Conservation (phyloP, 2,329 filamentous ascomycete species). For the Ascochyta viciae-villosae region DNA sequence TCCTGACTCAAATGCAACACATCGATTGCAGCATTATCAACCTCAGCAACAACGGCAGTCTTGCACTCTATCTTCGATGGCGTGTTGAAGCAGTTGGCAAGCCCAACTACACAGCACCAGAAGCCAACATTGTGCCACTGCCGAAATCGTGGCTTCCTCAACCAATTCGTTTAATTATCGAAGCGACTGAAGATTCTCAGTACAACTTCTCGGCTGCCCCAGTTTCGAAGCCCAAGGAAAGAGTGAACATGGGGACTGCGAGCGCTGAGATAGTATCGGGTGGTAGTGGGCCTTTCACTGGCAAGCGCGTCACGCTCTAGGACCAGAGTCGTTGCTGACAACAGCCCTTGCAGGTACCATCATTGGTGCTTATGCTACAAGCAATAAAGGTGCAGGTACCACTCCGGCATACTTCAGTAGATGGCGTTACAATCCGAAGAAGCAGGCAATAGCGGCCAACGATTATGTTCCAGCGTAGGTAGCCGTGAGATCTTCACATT, state of each 20-base stretch:
- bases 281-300: constrained; percentile 5
- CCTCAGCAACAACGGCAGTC: background rate
- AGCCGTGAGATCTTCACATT: background rate
- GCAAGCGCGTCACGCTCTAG: background rate
- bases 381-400: constrained; percentile 55
- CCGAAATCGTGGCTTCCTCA: background rate
- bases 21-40: constrained; percentile 53
- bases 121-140: constrained; percentile 34
- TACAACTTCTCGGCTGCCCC: background rate
- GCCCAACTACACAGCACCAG: constrained; percentile 47
- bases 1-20: constrained; percentile 62
- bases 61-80: constrained; percentile 53
- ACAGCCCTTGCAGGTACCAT: constrained; percentile 51
- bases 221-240: background rate
- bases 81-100: constrained; percentile 44
- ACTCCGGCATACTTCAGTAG: constrained; percentile 57
- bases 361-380: constrained; percentile 61
- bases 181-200: background rate
- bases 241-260: constrained; percentile 22
- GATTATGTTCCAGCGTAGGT: background rate
- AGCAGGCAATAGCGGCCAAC: background rate
- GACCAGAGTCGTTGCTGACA: background rate
- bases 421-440: constrained; percentile 53
- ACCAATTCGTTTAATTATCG: background rate
- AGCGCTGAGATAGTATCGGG: constrained; percentile 23